These are phyloP conservation scores for Yarrowia deformans DNA, from an alignment of 805 yeast species.

Conservation along the genomic window DNA sequence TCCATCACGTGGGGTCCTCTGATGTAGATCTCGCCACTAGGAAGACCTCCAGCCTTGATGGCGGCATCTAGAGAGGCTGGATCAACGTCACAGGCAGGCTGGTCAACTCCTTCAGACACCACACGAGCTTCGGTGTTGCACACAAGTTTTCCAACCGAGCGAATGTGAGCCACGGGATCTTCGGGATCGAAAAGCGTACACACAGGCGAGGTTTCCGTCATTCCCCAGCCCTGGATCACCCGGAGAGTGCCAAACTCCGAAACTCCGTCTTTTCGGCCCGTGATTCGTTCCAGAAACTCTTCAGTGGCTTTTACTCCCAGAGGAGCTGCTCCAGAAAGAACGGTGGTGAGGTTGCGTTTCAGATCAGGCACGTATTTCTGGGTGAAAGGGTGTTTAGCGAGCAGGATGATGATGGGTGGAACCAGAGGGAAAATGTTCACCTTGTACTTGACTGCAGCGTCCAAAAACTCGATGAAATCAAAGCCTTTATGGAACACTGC, in stretches of 20 bases:
- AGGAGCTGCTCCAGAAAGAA: conserved; percentile 59
- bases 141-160: conserved; percentile 10
- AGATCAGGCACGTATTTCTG: conserved; percentile 56
- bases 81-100: conserved; percentile 36
- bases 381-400: conserved; percentile 56
- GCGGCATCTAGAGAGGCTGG: background rate
- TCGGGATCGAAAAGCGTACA: conserved; percentile 21
- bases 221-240: conserved; percentile 39
- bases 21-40: conserved; percentile 59
- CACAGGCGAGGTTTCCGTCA: conserved; percentile 41
- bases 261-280: conserved; percentile 38
- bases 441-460: conserved; percentile 46
- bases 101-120: conserved; percentile 16
- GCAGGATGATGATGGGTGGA: conserved; percentile 55
- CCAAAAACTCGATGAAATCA: conserved; percentile 49
- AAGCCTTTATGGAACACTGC: conserved; percentile 48
- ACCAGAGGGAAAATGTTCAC: conserved; percentile 55
- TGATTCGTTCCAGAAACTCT: conserved; percentile 20
- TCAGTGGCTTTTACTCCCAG: conserved; percentile 45
- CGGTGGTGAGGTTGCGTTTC: conserved; percentile 52
- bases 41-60: conserved; percentile 10
- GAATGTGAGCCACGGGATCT: conserved; percentile 9
- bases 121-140: conserved; percentile 3
- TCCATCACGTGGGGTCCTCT: conserved; percentile 63
- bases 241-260: conserved; percentile 22